Conservation (phyloP, 331 rosid species). For the Arachis monticola region DNA sequence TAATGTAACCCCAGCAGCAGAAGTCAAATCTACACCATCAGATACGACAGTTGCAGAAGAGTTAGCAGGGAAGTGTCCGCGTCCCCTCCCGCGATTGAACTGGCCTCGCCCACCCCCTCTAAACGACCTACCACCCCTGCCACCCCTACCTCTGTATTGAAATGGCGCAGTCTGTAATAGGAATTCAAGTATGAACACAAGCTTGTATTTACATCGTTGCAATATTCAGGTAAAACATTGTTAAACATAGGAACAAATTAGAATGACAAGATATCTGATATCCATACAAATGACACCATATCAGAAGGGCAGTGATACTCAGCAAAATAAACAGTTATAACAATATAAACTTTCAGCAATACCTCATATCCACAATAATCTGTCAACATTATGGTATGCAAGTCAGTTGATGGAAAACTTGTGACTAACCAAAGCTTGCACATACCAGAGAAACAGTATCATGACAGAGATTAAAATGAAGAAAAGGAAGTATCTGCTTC, state of each 20-base stretch:
- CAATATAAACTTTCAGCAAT: slow-evolving; percentile 10
- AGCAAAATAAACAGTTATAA: not conserved
- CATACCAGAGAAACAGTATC: slow-evolving; percentile 11
- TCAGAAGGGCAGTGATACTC: slow-evolving; percentile 1
- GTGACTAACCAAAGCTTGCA: slow-evolving; percentile 18
- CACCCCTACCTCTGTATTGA: slow-evolving; percentile 69
- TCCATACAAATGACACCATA: slow-evolving; percentile 26
- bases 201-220: slow-evolving; percentile 41
- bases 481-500: slow-evolving; percentile 33
- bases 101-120: slow-evolving; percentile 58
- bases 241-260: slow-evolving; percentile 30
- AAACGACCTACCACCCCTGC: slow-evolving; percentile 69
- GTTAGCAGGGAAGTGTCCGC: slow-evolving; percentile 61
- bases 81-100: slow-evolving; percentile 63
- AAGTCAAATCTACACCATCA: slow-evolving; percentile 42
- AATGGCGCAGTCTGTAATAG: slow-evolving; percentile 66
- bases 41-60: slow-evolving; percentile 55
- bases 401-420: slow-evolving; percentile 21
- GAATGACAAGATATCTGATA: slow-evolving; percentile 4
- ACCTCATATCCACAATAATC: not conserved
- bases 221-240: slow-evolving; percentile 28
- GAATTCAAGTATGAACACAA: slow-evolving; percentile 51
- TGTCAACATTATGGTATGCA: slow-evolving; percentile 16
- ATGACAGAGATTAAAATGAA: slow-evolving; percentile 29
- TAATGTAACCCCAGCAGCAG: slow-evolving; percentile 50